phyloP scores from a whole-genome alignment of 768 basidiomycete genomes.

The Boletus rex-veris region DNA sequence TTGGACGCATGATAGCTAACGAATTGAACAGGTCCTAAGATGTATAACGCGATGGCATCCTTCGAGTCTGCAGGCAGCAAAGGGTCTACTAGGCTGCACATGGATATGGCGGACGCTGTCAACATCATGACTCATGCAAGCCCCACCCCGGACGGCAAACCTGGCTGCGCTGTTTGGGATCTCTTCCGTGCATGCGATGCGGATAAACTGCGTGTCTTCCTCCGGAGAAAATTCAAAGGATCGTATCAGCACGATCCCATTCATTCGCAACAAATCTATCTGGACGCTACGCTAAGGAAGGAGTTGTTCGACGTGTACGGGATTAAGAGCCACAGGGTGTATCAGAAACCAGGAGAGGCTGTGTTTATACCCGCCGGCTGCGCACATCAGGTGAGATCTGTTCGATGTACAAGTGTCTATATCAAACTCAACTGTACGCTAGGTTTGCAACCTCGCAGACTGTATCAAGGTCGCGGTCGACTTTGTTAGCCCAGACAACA shows the following conservation, averaged over 20 bases:
- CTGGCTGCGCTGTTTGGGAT: constrained; percentile 90
- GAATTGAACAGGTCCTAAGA: constrained; percentile 69
- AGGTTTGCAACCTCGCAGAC: constrained; percentile 93
- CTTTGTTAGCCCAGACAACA: constrained; percentile 93
- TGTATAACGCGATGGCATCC: constrained; percentile 89
- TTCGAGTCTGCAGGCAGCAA: constrained; percentile 63
- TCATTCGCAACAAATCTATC: constrained; percentile 84
- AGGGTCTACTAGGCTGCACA: constrained; percentile 85
- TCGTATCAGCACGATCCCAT: constrained; percentile 75
- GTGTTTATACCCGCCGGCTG: constrained; percentile 95
- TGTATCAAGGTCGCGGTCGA: constrained; percentile 95
- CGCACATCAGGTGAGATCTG: constrained; percentile 70
- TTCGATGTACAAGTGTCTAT: background rate
- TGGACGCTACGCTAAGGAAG: constrained; percentile 65
- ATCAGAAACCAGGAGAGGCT: constrained; percentile 89
- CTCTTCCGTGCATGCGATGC: constrained; percentile 82
- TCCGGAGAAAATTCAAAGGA: constrained; percentile 60
- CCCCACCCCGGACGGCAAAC: constrained; percentile 49
- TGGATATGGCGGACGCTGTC: constrained; percentile 93
- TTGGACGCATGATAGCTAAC: constrained; percentile 2
- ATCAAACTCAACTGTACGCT: constrained; percentile 6
- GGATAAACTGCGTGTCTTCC: constrained; percentile 69
- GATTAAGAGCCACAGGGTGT: constrained; percentile 78
- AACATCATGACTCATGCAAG: constrained; percentile 85
- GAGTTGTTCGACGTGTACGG: constrained; percentile 64